phyloP scores from a whole-genome alignment of 2,329 filamentous ascomycete genomes.

The Phyllosticta citrichinensis region DNA sequence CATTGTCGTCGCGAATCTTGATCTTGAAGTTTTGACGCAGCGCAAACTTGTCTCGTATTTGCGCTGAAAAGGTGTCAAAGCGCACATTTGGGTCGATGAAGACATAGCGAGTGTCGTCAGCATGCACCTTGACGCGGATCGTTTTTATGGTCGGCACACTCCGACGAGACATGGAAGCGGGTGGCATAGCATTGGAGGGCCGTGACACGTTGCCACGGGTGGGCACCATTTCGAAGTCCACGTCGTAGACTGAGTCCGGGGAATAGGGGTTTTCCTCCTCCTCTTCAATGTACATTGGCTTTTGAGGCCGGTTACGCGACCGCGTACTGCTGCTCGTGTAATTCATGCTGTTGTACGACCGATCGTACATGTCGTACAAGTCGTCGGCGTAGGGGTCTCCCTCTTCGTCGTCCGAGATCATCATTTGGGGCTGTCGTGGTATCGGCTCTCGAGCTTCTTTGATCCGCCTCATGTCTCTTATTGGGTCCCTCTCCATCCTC shows the following conservation, averaged over 20 bases:
- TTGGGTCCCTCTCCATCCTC: conserved; percentile 10
- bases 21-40: conserved; percentile 73
- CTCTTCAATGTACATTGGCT: conserved; percentile 64
- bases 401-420: conserved; percentile 36
- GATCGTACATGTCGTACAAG: conserved; percentile 57
- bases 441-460: not conserved
- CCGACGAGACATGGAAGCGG: conserved; percentile 1
- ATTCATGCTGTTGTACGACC: conserved; percentile 17
- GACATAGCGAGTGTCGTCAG: conserved; percentile 78
- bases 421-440: conserved; percentile 15
- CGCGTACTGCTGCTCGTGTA: conserved; percentile 17
- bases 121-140: conserved; percentile 89
- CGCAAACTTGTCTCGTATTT: conserved; percentile 79
- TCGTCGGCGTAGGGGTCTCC: conserved; percentile 53
- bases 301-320: conserved; percentile 24
- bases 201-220: conserved; percentile 15
- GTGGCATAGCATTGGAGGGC: conserved; percentile 19
- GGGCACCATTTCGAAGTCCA: conserved; percentile 68
- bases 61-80: conserved; percentile 67
- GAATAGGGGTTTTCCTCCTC: conserved; percentile 65
- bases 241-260: conserved; percentile 60
- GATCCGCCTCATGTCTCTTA: conserved; percentile 15
- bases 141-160: conserved; percentile 48
- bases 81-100: conserved; percentile 66
- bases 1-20: conserved; percentile 79